Evolutionary conservation across 148 eudicot species (phyloP), one percentile per base, ranked within the genome.

Genomic region (Camellia lanceoleosa): DNA sequence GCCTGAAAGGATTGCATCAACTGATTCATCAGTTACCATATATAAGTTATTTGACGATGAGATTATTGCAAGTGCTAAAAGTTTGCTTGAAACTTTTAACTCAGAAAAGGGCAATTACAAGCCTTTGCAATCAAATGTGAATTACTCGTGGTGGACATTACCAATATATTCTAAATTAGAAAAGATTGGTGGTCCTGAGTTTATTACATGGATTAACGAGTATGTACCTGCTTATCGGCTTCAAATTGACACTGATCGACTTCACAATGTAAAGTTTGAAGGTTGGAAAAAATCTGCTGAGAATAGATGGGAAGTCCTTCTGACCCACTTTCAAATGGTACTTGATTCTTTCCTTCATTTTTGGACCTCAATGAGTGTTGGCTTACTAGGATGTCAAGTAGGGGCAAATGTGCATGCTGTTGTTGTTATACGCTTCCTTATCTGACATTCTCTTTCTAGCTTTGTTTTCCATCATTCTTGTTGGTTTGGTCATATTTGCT

Each of bases 291-390:
- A 69, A 70, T 70, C 87, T 66, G 83, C 77, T 51, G 85, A 59
- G 79, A 90, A 89, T 78, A 82, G 72, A 71, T 90, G 90, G 91
- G 95, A 92, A 88, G 86, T 90, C 82, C 84, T 86, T 77, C 77
- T 97, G 80, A 94, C 98, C 77, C 98, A 94, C 85, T 89, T 93
- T 73, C 98, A 97, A 87, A 92, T 94, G 99, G 99, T 97, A 91
- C 75, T 77, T 78, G 64, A 55, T 78, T 87, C 74, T 72, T 69
- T 65, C 70, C 76, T 74, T 79, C 18, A 47, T 78, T 74, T 75
- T 60, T 79, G 71, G 5, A 5, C 70, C 46, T 79, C 76, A 23
- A 16, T 62, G 76, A 12, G 75, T 51, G 38, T 30, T 30, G 38
- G 38, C 38, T 30, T 30, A 1, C 38, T 30, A 30, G 38, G 38